Conservation (phyloP, 2,329 filamentous ascomycete species). For the Pleurostoma richardsiae region DNA sequence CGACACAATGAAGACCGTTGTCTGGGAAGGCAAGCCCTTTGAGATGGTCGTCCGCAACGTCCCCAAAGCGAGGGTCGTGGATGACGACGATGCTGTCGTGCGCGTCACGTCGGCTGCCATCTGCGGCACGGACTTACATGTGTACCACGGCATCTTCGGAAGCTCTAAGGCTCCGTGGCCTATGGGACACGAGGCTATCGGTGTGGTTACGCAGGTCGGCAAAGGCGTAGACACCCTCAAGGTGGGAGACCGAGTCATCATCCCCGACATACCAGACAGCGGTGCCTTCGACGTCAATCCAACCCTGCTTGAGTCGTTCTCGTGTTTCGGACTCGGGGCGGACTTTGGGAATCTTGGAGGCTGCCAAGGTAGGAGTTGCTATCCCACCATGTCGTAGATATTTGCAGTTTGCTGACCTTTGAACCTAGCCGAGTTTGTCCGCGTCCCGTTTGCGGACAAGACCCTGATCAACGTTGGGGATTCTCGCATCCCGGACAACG, state of each 20-base stretch:
- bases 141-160: constrained; percentile 2
- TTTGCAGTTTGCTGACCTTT: background rate
- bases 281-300: background rate
- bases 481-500: constrained; percentile 8
- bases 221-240: constrained; percentile 12
- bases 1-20: background rate
- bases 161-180: background rate
- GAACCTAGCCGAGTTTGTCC: constrained; percentile 13
- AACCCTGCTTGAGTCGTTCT: background rate
- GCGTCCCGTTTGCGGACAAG: constrained; percentile 13
- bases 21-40: constrained; percentile 3
- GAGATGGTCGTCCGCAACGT: background rate
- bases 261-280: background rate
- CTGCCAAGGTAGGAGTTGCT: background rate
- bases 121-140: constrained; percentile 2
- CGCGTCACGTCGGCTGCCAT: constrained; percentile 2
- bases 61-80: background rate
- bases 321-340: constrained; percentile 1
- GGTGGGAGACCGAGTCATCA: constrained; percentile 27
- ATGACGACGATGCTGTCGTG: background rate
- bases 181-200: constrained; percentile 25
- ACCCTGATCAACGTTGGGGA: constrained; percentile 9
- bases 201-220: constrained; percentile 22
- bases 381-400: background rate
- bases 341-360: constrained; percentile 1